phyloP scores from a whole-genome alignment of 768 basidiomycete species.

The Pisolithus sp. region DNA sequence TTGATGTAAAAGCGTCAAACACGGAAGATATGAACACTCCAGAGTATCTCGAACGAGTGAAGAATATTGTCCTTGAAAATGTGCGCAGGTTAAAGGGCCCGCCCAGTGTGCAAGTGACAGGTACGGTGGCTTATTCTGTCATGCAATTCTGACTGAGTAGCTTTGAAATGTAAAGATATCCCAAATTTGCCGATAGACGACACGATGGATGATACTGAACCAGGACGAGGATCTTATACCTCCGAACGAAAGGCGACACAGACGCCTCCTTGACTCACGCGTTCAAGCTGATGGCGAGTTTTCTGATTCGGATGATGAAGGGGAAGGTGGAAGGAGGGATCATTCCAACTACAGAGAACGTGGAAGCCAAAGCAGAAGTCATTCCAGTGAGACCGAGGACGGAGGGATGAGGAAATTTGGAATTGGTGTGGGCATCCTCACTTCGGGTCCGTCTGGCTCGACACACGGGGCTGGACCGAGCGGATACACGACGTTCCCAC shows the following conservation, averaged over 20 bases:
- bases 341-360: slow-evolving; percentile 52
- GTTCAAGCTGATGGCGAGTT: slow-evolving; percentile 83
- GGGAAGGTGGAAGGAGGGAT: slow-evolving; percentile 76
- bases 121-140: slow-evolving; percentile 34
- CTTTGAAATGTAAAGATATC: slow-evolving; percentile 48
- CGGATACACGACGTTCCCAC: slow-evolving; percentile 47
- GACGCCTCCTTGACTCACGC: slow-evolving; percentile 70
- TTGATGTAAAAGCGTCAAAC: slow-evolving; percentile 92
- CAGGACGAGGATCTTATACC: slow-evolving; percentile 80
- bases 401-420: slow-evolving; percentile 51
- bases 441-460: slow-evolving; percentile 45
- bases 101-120: slow-evolving; percentile 87
- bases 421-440: slow-evolving; percentile 66
- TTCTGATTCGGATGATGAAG: slow-evolving; percentile 98
- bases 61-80: slow-evolving; percentile 87
- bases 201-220: slow-evolving; percentile 70
- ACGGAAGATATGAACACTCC: slow-evolving; percentile 92
- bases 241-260: slow-evolving; percentile 69
- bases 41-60: slow-evolving; percentile 90
- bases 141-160: not conserved
- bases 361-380: slow-evolving; percentile 37
- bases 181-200: slow-evolving; percentile 82
- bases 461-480: slow-evolving; percentile 76
- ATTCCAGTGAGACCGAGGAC: slow-evolving; percentile 38
- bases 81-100: slow-evolving; percentile 80